Evolutionary conservation across 169 alveolate species (phyloP), one percentile per base, ranked within the genome.

Genomic region (Plasmodium blacklocki): DNA sequence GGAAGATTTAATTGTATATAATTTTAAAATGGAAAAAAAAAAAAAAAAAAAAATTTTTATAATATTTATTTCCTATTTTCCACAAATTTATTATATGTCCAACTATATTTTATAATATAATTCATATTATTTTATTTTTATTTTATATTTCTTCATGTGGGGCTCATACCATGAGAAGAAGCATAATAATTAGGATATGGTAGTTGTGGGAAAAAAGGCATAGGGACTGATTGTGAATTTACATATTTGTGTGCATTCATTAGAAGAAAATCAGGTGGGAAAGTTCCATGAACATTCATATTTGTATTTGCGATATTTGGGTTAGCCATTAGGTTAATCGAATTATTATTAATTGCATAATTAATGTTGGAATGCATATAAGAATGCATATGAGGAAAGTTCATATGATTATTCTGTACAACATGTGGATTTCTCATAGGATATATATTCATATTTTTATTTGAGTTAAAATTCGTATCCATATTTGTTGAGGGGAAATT

Each of bases 181-280:
- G 78, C 49, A 52, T 78, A 78, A 66, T 78, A 78, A 47, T 52
- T 78, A n/a, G 64, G 89, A 49, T 67, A 78, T 32, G 64, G 89
- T 19, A 66, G 50, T 59, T 78, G 75, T 15, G 89, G 89, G 26
- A 66, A 78, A 78, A 78, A 68, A 11, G 89, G 89, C 47, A 54
- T 19, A 19, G 76, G 78, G 23, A 54, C 72, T 23, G 89, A n/a
- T 14, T 78, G 89, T 49, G 76, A 18, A 26, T 39, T 78, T 12
- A 78, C 49, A 60, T 66, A 66, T 78, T 78, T 78, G n/a, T 66
- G 89, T 21, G 78, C 18, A 52, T 78, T 67, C 89, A 78, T 56
- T 66, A 66, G 15, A 52, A 78, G 63, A 78, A 50, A 78, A 49
- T 78, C 89, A 26, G 89, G 89, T 15, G 78, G 72, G 4, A 66